Percentiles rank a stretch among this genome's conserved stretches.
These are phyloP conservation scores for Tetrahymena elliotti DNA, from an alignment of 73 alveolate species.

Conservation along the genomic window DNA sequence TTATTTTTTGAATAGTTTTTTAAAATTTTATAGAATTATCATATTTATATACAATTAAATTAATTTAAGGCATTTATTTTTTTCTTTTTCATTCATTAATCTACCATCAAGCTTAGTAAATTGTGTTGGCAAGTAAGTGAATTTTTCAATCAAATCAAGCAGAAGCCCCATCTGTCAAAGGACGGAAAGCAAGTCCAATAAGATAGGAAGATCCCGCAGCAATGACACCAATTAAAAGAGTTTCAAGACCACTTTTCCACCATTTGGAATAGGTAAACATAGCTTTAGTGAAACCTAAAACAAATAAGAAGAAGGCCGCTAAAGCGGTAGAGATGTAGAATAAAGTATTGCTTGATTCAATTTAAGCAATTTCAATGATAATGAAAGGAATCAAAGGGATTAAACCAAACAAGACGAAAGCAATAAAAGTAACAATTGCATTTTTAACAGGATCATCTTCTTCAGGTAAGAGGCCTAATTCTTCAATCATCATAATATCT, in stretches of 20 bases:
- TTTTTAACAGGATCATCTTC: slow-evolving; percentile 36
- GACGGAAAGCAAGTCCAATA: slow-evolving; percentile 31
- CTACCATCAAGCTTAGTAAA: neutral
- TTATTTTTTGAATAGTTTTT: too few relatives aligned
- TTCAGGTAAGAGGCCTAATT: slow-evolving; percentile 26
- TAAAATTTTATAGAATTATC: neutral
- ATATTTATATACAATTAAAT: neutral
- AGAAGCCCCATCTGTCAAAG: neutral
- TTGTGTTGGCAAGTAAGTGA: neutral
- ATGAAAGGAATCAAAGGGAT: slow-evolving; percentile 37
- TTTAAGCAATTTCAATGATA: slow-evolving; percentile 6
- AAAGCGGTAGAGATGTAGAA: slow-evolving; percentile 13
- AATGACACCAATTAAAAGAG: slow-evolving; percentile 5
- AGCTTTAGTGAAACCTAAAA: slow-evolving; percentile 35
- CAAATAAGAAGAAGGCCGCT: slow-evolving; percentile 16
- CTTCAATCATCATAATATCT: slow-evolving; percentile 46
- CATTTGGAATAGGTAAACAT: slow-evolving; percentile 25
- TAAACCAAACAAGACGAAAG: slow-evolving; percentile 28
- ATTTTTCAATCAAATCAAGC: neutral
- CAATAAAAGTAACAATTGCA: slow-evolving; percentile 29
- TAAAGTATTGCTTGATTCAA: neutral
- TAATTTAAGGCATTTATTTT: neutral
- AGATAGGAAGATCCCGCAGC: slow-evolving; percentile 39
- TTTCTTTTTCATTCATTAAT: too few relatives aligned
- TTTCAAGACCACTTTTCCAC: slow-evolving; percentile 35